These are phyloP conservation scores for Aspergillus floridensis DNA, from an alignment of 2,329 filamentous ascomycete genomes.

Conservation along the genomic window DNA sequence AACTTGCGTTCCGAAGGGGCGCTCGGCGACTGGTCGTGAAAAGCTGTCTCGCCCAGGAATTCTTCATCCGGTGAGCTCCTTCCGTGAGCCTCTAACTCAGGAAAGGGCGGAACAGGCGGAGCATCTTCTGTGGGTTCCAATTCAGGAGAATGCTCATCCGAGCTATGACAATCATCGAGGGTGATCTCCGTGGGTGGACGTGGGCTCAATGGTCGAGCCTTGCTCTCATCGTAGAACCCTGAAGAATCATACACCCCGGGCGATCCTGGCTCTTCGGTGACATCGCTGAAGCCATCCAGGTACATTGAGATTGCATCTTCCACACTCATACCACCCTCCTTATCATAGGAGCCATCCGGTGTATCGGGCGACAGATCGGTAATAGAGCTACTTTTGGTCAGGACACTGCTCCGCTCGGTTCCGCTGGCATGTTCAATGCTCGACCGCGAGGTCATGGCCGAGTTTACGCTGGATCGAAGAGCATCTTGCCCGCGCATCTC, in stretches of 20 bases:
- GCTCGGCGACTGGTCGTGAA: constrained; percentile 8
- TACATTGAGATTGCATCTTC: constrained; percentile 63
- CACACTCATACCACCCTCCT: constrained; percentile 54
- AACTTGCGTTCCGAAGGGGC: background rate
- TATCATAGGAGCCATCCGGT: constrained; percentile 63
- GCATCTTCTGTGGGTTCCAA: constrained; percentile 20
- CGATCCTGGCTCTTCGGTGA: constrained; percentile 37
- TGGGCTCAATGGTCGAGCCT: constrained; percentile 30
- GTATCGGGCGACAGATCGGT: constrained; percentile 59
- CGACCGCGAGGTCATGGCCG: constrained; percentile 59
- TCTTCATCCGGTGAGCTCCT: constrained; percentile 15
- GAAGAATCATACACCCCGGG: constrained; percentile 24
- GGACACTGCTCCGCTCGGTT: constrained; percentile 80
- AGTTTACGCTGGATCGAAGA: constrained; percentile 58
- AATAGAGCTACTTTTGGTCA: constrained; percentile 75
- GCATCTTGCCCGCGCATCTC: constrained; percentile 32
- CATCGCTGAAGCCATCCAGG: constrained; percentile 55
- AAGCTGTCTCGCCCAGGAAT: constrained; percentile 13
- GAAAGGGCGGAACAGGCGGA: constrained; percentile 13
- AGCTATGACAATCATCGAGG: constrained; percentile 26
- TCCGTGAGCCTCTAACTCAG: constrained; percentile 12
- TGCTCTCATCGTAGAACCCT: constrained; percentile 24
- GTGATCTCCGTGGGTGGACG: constrained; percentile 28
- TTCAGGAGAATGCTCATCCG: constrained; percentile 19
- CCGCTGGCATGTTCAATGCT: constrained; percentile 57